phyloP scores from a whole-genome alignment of 1,139 yeast genomes.

The Nakaseomyces kungkrabaensis region DNA sequence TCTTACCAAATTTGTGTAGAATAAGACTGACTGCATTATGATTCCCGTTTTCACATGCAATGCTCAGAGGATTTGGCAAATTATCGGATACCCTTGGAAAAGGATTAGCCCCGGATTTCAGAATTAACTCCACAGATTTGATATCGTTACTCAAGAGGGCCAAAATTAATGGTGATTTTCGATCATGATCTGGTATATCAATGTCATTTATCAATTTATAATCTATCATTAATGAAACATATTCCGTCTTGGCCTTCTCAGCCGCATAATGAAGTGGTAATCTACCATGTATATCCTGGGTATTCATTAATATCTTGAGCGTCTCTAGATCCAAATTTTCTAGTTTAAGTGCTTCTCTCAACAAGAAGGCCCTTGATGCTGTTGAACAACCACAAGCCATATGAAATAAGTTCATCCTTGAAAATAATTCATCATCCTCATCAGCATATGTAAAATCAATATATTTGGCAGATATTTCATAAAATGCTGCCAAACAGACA shows the following conservation, averaged over 20 bases:
- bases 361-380: constrained; percentile 30
- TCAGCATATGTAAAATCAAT: constrained; percentile 26
- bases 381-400: constrained; percentile 32
- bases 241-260: constrained; percentile 51
- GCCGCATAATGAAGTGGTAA: constrained; percentile 86
- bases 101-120: constrained; percentile 8
- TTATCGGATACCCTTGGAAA: neutral
- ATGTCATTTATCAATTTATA: constrained; percentile 18
- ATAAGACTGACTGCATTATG: constrained; percentile 59
- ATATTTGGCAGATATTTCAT: constrained; percentile 13
- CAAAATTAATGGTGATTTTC: constrained; percentile 70
- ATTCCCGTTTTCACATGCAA: constrained; percentile 84
- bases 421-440: constrained; percentile 27
- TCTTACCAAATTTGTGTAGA: constrained; percentile 22
- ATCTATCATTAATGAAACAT: constrained; percentile 37
- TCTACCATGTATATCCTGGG: constrained; percentile 55
- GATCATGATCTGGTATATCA: constrained; percentile 56
- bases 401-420: constrained; percentile 32
- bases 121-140: constrained; percentile 36
- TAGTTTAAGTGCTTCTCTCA: constrained; percentile 20
- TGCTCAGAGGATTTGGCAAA: constrained; percentile 72
- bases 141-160: constrained; percentile 66
- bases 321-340: constrained; percentile 9
- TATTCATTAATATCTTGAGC: constrained; percentile 28
- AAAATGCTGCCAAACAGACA: constrained; percentile 22